Percentiles rank a stretch among this genome's conserved stretches.
These are phyloP conservation scores for Ceratocystis eucalypticola DNA, from an alignment of 2,329 filamentous ascomycete genomes.

Conservation along the genomic window DNA sequence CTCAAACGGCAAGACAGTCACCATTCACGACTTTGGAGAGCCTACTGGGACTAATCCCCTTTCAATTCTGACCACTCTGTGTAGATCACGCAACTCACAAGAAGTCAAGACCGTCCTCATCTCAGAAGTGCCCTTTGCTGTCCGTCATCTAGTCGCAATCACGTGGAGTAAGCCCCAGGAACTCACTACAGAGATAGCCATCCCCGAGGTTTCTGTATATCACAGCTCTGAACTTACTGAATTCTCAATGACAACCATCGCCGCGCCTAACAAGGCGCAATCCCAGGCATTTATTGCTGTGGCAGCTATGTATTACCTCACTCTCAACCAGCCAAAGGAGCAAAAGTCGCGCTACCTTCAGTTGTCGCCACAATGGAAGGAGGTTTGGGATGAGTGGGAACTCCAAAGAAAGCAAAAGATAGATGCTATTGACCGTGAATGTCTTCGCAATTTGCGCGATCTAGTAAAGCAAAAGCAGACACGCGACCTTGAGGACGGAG, in stretches of 20 bases:
- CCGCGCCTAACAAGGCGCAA: conserved; percentile 62
- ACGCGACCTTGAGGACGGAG: conserved; percentile 56
- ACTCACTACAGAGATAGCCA: conserved; percentile 31
- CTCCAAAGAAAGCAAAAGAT: conserved; percentile 54
- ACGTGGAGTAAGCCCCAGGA: conserved; percentile 65
- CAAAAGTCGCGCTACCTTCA: conserved; percentile 64
- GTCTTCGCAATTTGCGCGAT: conserved; percentile 54
- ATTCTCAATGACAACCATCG: conserved; percentile 61
- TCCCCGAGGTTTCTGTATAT: conserved; percentile 25
- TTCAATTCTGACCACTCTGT: conserved; percentile 73
- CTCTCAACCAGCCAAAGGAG: conserved; percentile 63
- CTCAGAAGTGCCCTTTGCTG: conserved; percentile 61
- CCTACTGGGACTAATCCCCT: conserved; percentile 63
- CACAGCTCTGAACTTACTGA: conserved; percentile 37
- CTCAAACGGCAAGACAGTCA: conserved; percentile 29
- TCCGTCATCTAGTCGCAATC: conserved; percentile 61
- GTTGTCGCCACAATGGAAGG: conserved; percentile 67
- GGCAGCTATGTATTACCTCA: conserved; percentile 66
- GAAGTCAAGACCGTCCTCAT: conserved; percentile 55
- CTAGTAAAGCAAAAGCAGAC: conserved; percentile 56
- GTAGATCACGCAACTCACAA: conserved; percentile 63
- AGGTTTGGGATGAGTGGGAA: conserved; percentile 70
- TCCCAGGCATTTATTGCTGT: conserved; percentile 82
- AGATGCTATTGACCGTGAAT: conserved; percentile 56
- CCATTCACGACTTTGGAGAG: conserved; percentile 71